These are phyloP conservation scores for Vitis labrusca DNA, from an alignment of 164 flowering plant genomes.

Conservation along the genomic window DNA sequence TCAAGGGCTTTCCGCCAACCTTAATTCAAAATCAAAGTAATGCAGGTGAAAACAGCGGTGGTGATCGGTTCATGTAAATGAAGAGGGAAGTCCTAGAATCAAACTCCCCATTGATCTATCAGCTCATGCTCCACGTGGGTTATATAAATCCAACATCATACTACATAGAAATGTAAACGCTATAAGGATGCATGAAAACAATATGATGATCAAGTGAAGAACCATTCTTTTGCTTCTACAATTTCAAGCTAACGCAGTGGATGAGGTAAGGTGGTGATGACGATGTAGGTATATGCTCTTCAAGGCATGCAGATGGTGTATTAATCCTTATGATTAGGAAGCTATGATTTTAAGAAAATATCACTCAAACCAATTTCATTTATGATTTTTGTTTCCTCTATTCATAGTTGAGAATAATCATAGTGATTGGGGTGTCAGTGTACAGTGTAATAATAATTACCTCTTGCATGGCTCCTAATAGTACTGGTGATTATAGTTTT, in stretches of 20 bases:
- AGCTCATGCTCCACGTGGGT: background rate
- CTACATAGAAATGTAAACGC: conserved; percentile 3
- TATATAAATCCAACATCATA: conserved; percentile 4
- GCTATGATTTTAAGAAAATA: conserved; percentile 10
- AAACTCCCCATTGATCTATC: background rate
- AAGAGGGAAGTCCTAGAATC: conserved; percentile 7
- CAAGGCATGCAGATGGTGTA: background rate
- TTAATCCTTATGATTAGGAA: conserved; percentile 3
- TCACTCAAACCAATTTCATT: conserved; percentile 8
- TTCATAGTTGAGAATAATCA: conserved; percentile 24
- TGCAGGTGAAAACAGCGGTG: conserved; percentile 50
- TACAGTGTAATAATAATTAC: conserved; percentile 22
- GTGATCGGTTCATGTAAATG: conserved; percentile 31
- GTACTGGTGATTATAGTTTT: conserved; percentile 11
- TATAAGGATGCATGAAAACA: conserved; percentile 9
- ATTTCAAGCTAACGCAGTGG: conserved; percentile 7
- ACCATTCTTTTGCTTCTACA: conserved; percentile 1
- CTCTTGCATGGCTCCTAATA: conserved; percentile 12
- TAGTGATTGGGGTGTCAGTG: conserved; percentile 17
- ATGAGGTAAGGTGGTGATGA: background rate
- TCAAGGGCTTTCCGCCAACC: conserved; percentile 23
- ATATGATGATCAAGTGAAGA: conserved; percentile 6
- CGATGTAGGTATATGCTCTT: conserved; percentile 4
- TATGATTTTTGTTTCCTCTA: conserved; percentile 21
- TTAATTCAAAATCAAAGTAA: conserved; percentile 27